Evolutionary conservation across 2,329 filamentous ascomycete genomes (phyloP), one percentile per base, ranked within the genome.

Genomic region (Penicillium sp.): DNA sequence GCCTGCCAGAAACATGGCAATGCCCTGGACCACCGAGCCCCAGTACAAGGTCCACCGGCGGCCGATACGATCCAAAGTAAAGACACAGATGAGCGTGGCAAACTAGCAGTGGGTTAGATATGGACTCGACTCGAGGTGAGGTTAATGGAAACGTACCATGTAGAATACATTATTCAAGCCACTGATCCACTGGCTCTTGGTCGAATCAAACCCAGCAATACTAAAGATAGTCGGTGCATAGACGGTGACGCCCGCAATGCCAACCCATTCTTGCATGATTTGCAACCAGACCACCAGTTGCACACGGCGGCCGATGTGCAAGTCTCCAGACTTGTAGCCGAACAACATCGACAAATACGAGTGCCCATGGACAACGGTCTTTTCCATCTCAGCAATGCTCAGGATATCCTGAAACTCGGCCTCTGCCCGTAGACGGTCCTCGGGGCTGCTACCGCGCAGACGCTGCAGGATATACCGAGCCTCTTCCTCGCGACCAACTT

Each of bases 201-300:
- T 67, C 0, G 80, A 75, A 49, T 78, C 75, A 55, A 85, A 86
- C 0, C 86, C 84, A 0, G 85, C 84, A 41, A 85, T 84, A 4
- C 79, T 76, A 64, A 88, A 88, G 46, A 88, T 80, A 1, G 75
- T 74, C 7, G 74, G 75, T 4, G 72, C 65, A 63, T 78, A 82
- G 31, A 87, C 77, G 0, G 83, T 87, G 2, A 88, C 82, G 37
- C 82, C 84, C 0, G 84, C 83, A 52, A 88, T 87, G 0, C 84
- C 83, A 44, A 83, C 78, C 82, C 83, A 86, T 58, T 86, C 81
- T 60, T 87, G 83, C 62, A 87, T 78, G 39, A 87, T 84, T 67
- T 87, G 83, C 7, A 88, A 73, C 83, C 84, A 88, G 31, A 88
- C 76, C 3, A 85, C 83, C 1, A 88, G 75, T 59, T 87, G 83